Percentiles rank a stretch among this genome's conserved stretches.
Conservation (phyloP, 2,329 filamentous ascomycete species). For the Diaporthe ampelina region DNA sequence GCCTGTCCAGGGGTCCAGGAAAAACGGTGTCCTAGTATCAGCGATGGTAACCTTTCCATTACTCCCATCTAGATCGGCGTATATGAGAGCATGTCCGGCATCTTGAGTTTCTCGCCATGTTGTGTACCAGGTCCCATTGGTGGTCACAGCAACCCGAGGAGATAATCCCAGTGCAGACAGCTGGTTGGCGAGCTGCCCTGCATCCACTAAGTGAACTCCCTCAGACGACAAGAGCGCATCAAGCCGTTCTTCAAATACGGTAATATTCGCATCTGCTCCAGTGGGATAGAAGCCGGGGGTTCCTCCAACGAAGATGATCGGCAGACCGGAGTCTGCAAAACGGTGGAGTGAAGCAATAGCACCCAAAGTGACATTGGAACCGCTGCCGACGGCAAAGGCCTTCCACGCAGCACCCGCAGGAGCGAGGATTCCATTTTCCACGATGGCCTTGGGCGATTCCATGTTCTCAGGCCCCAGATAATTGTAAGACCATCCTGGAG, state of each 20-base stretch:
- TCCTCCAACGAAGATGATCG: neutral
- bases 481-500: neutral
- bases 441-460: neutral
- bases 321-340: neutral
- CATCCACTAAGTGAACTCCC: neutral
- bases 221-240: neutral
- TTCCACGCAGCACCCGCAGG: neutral
- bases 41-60: neutral
- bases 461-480: neutral
- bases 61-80: neutral
- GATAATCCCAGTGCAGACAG: neutral
- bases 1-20: neutral
- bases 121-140: neutral
- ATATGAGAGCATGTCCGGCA: neutral
- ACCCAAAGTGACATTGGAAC: neutral
- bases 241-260: neutral
- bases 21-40: neutral
- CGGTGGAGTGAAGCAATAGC: neutral
- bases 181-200: neutral
- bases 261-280: neutral
- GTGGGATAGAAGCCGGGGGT: neutral
- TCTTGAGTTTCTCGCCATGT: slow-evolving; percentile 2
- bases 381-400: neutral
- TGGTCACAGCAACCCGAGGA: neutral
- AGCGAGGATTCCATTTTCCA: neutral